Evolutionary conservation across 805 yeast genomes (phyloP).

Genomic region (Candida tibetensis): DNA sequence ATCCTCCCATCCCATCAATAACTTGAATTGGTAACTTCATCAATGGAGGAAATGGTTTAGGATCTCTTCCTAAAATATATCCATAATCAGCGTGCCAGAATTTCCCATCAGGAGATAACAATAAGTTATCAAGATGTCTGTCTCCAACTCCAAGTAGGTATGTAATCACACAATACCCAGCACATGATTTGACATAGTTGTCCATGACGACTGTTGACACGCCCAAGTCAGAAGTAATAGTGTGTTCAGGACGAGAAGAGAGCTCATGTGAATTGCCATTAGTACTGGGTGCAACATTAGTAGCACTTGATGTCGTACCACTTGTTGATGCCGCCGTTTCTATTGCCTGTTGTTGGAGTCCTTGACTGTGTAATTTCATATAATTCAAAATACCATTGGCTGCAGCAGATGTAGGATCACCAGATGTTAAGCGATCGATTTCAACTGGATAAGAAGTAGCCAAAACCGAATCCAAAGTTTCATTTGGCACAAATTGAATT

Average conservation of each 20-base stretch:
- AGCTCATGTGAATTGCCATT: slow-evolving; percentile 32
- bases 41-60: slow-evolving; percentile 97
- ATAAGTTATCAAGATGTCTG: slow-evolving; percentile 87
- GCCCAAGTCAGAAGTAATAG: slow-evolving; percentile 39
- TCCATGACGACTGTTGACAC: slow-evolving; percentile 77
- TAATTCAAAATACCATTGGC: slow-evolving; percentile 75
- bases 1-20: slow-evolving; percentile 97
- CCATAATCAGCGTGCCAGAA: slow-evolving; percentile 99
- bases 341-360: slow-evolving; percentile 18
- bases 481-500: slow-evolving; percentile 91
- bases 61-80: slow-evolving; percentile 93
- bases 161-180: slow-evolving; percentile 96
- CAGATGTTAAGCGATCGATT: slow-evolving; percentile 3
- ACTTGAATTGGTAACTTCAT: slow-evolving; percentile 97
- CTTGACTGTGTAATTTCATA: slow-evolving; percentile 43
- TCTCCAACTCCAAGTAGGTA: slow-evolving; percentile 96
- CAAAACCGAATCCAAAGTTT: slow-evolving; percentile 77
- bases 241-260: slow-evolving; percentile 10
- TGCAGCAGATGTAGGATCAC: slow-evolving; percentile 6
- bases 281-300: background rate
- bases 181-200: slow-evolving; percentile 89
- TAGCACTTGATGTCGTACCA: slow-evolving; percentile 1
- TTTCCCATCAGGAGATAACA: slow-evolving; percentile 74
- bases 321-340: slow-evolving; percentile 7
- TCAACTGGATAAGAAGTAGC: slow-evolving; percentile 29